Evolutionary conservation across 495 filamentous ascomycete species (phyloP).

Genomic region (Tuber indicum): DNA sequence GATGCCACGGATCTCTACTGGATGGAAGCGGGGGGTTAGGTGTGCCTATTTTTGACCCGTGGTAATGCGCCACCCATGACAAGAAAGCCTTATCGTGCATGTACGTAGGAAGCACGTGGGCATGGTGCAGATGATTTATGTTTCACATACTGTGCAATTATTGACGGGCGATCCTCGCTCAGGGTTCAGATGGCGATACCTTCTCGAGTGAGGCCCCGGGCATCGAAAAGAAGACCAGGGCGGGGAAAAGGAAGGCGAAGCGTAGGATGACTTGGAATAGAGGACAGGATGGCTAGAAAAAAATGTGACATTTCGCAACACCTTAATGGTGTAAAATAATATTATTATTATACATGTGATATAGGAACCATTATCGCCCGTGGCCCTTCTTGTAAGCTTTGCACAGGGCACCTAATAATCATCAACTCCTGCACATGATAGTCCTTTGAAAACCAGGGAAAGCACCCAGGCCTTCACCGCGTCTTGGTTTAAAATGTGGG

Average conservation of each 20-base stretch:
- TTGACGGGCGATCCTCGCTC: constrained; percentile 34
- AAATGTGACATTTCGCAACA: constrained; percentile 2
- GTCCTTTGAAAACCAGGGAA: not conserved
- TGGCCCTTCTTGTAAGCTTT: not conserved
- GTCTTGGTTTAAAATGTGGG: not conserved
- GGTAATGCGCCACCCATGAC: constrained; percentile 15
- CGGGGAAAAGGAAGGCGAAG: not conserved
- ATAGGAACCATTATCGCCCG: not conserved
- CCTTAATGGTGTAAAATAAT: not conserved
- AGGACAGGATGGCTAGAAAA: not conserved
- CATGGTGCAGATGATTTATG: constrained; percentile 32
- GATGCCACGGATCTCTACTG: constrained; percentile 1
- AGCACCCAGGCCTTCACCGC: not conserved
- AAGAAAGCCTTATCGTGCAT: constrained; percentile 35
- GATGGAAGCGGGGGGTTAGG: constrained; percentile 4
- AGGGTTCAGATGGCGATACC: constrained; percentile 28
- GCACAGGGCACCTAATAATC: not conserved
- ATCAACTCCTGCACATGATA: not conserved
- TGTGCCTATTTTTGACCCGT: constrained; percentile 32
- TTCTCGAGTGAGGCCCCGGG: not conserved
- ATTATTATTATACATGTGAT: not conserved
- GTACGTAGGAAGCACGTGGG: constrained; percentile 35
- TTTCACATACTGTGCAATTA: constrained; percentile 32
- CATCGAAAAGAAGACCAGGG: not conserved
- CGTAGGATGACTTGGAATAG: not conserved